Base-by-base conservation (phyloP, 192 early-diverging fungal species). In the Jimgerdemannia lactiflua region DNA sequence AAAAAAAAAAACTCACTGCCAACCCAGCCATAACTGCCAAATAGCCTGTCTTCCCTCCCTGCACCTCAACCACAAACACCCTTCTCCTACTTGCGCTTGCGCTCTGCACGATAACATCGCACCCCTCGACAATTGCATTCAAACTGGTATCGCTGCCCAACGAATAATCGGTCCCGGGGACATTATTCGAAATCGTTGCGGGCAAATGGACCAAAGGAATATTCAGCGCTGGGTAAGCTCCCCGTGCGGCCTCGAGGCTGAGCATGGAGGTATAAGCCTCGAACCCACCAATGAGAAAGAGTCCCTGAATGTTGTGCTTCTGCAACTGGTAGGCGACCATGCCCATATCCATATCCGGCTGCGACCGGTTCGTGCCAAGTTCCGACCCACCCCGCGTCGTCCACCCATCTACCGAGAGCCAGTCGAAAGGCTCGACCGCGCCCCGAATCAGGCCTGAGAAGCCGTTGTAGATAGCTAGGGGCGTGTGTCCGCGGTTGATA, bases 111-210 rank as follows among this genome's bases (percentile, higher is more conserved):
- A 99, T 94, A 54, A 92, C 87, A 81, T 99, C 97, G 73, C 95
- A 94, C 7, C 93, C 85, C 39, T 89, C 89, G 71, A 98, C 94
- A 86, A 98, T 97, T 59, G 91, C 93, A 86, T 99, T 99, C 66
- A 98, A 80, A 20, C 94, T 93, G 42, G 97, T 99, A 74, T 99
- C 97, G n/a, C 91, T 87, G 17, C 97, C 97, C 74, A 99, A 84
- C 69, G 94, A 96, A 78, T 88, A 96, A 79, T 99, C 96, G 0
- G 97, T 98, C 14, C 96, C 97, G 3, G 97, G 97, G 10, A 99
- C 96, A 78, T 99, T 99, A 86, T 99, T 99, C 43, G 93, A 95
- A 72, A 99, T 91, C 1, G 97, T 99, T 11, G 97, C 97, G 4
- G 97, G 97, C 7, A 99, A 84, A 71, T 94, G 88, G 29, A 93